These are phyloP conservation scores for Rhodosorus marinus DNA, from an alignment of 23 red algal species.

Conservation along the genomic window DNA sequence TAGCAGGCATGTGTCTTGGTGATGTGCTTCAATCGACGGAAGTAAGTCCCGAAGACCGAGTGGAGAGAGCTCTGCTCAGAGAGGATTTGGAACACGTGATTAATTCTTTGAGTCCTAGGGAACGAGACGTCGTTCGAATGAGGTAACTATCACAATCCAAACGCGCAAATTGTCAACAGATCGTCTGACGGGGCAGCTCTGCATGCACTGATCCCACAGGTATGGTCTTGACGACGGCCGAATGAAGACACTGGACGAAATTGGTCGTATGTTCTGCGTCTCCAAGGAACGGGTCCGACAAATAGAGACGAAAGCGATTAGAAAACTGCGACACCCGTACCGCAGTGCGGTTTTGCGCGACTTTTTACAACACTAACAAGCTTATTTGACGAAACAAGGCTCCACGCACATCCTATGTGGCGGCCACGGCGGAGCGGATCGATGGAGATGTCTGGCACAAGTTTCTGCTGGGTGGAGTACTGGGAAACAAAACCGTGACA, in stretches of 20 bases:
- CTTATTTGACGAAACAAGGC: too few species aligned
- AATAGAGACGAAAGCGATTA: conserved; percentile 64
- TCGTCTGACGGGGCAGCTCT: too few species aligned
- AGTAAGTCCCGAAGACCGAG: conserved; percentile 36
- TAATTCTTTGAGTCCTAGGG: conserved; percentile 41
- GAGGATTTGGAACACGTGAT: conserved; percentile 71
- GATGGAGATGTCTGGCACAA: too few species aligned
- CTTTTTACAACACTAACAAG: conserved; percentile 2
- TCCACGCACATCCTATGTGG: too few species aligned
- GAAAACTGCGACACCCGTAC: conserved; percentile 77
- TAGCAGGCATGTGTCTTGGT: too few species aligned
- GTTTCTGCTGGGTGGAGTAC: too few species aligned
- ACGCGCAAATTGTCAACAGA: too few species aligned
- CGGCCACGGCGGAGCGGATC: too few species aligned
- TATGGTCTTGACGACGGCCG: conserved; percentile 80
- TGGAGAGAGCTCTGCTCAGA: conserved; percentile 47
- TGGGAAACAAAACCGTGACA: too few species aligned
- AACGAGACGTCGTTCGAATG: conserved; percentile 65
- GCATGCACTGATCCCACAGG: too few species aligned
- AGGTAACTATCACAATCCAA: too few species aligned
- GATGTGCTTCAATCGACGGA: conserved; percentile 42
- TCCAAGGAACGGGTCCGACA: conserved; percentile 67
- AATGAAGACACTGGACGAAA: conserved; percentile 75
- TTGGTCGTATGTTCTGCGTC: conserved; percentile 64
- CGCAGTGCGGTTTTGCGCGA: conserved; percentile 35